Evolutionary conservation across 2,329 filamentous ascomycete genomes (phyloP), one percentile per base, ranked within the genome.

Genomic region (Fusarium ramigenum): DNA sequence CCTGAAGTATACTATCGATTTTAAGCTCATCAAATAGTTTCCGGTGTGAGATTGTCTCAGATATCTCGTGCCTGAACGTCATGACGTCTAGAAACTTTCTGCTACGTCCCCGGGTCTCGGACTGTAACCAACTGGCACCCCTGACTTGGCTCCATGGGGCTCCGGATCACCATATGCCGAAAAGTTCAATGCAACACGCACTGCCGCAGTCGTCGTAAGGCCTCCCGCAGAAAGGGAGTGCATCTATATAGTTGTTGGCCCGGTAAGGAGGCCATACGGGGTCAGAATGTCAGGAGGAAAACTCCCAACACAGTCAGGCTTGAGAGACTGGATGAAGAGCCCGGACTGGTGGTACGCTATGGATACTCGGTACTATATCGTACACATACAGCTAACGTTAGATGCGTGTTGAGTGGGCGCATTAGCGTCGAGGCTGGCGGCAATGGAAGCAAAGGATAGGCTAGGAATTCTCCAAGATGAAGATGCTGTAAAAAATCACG

Each of bases 351-450:
- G 50, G 44, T 62, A 62, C 32, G 32, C n/a, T 36, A 58, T 25
- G 40, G 39, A 34, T 43, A 30, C 37, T 56, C 21, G 19, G 36
- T 42, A 57, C 21, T 58, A 42, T 43, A 43, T 46, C 53, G 47
- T 18, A 28, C 30, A 61, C 42, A 61, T 25, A 61, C 37, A 61
- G 49, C 18, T 36, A n/a, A n/a, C n/a, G n/a, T n/a, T n/a, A 47
- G 58, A 70, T 69, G 69, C 63, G 69, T 70, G 50, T 74, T 77
- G 74, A 77, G 75, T 77, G 75, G 72, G 57, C 74, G 75, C 75
- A 77, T 77, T 77, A 77, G 75, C 74, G 75, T 67, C 69, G 37
- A 60, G 70, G 50, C 54, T 47, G 58, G 66, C 64, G 65, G 66
- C 53, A 70, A 67, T 58, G 36, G 44, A 43, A 47, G 56, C 62